Percentiles rank a stretch among this genome's conserved stretches.
phyloP scores from a whole-genome alignment of 441 rosid species.

The Isatis lusitanica region DNA sequence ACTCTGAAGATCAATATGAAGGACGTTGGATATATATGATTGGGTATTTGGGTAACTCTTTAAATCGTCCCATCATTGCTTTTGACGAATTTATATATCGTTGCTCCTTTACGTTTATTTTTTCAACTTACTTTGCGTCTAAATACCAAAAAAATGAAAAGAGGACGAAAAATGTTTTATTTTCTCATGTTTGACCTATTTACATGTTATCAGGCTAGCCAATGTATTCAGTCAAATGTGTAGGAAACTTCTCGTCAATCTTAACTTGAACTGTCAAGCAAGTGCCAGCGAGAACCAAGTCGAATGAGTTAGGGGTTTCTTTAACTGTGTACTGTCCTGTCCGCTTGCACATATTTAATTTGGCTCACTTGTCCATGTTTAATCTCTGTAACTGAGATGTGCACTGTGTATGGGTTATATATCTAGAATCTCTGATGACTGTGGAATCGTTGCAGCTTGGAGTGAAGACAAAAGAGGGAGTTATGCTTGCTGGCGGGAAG shows the following conservation, averaged over 20 bases:
- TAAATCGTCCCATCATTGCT: slow-evolving; percentile 29
- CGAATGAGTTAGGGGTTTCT: no score
- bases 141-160: background rate
- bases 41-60: slow-evolving; percentile 5
- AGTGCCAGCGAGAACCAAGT: background rate
- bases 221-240: background rate
- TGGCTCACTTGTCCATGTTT: no score
- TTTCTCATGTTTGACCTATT: background rate
- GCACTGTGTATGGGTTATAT: no score
- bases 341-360: no score
- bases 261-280: slow-evolving; percentile 25
- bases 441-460: no score
- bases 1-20: slow-evolving; percentile 10
- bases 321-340: no score
- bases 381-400: no score
- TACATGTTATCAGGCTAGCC: background rate
- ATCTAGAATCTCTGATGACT: no score
- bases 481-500: no score
- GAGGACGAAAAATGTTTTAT: background rate
- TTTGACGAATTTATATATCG: background rate
- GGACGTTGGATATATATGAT: no score
- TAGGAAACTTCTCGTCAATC: slow-evolving; percentile 11
- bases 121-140: background rate
- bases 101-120: background rate
- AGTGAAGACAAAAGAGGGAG: no score